Base-by-base conservation (phyloP, 257 asterid genomes). In the Ajuga chamaepitys region DNA sequence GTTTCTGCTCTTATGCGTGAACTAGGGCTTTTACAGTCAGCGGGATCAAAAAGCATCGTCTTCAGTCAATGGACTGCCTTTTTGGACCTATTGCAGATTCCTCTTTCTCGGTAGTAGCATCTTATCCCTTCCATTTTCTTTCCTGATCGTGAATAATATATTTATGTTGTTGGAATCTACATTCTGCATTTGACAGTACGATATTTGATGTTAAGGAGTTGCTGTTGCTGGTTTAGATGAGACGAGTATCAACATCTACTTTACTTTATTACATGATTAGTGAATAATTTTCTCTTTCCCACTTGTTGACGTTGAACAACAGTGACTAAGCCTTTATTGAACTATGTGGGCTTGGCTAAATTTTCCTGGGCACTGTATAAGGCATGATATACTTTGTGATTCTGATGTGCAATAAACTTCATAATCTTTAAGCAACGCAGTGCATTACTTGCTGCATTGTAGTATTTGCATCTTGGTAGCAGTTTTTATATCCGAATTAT, bases 21-120 rank as follows among this genome's bases (percentile, higher is more conserved):
- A 71, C 75, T 93, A 37, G 72, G 75, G 81, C 48, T 52, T 72
- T 75, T 83, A 47, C 82, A 58, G 51, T 52, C 79, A 7, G 70
- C 26, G 35, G 85, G 92, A 67, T 82, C 98, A 68, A 93, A 93
- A 77, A 93, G 99, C 75, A 87, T 93, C 32, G 85, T 93, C 69
- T 89, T 93, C 81, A 93, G 99, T 75, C 99, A 93, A 75, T 93
- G 99, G 99, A 89, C 99, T 70, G 95, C 97, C 64, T 93, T 93
- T 75, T 74, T 89, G 77, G 99, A 93, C 77, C 85, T 93, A 28
- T 37, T 93, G 83, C 94, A 93, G 84, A 83, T 93, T 85, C 94
- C 97, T 78, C 90, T 92, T 55, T 78, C 94, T 59, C 78, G 95
- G 98, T 91, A 79, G 98, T 91, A 79, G 53, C 20, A 35, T 28